Evolutionary conservation across 768 basidiomycete genomes (phyloP), one percentile per base, ranked within the genome.

Genomic region (Suillus bovinus): DNA sequence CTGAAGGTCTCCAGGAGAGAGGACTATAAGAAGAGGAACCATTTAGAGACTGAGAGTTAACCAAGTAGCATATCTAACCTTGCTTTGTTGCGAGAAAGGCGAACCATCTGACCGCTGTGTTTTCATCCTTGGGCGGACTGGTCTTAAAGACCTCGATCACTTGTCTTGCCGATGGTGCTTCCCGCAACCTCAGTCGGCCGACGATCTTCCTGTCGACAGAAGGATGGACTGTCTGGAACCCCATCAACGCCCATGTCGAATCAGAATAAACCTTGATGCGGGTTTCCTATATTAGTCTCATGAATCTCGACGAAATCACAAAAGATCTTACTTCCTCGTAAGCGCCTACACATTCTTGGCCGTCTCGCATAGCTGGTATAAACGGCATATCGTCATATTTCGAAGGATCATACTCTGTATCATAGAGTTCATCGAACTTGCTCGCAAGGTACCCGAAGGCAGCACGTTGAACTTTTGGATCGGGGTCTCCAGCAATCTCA

Each of bases 381-480:
- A 90, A 98, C 0, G 88, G 77, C 16, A 89, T 70, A 33, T 85
- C 76, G 5, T 77, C 73, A 64, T 84, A 89, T 11, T 79, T 64
- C 8, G 72, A 67, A 13, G 84, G 80, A 52, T 85, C 76, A 67
- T 89, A 89, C 44, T 81, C 73, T 17, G 9, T 39, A 5, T 72
- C 66, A 69, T 90, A 94, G 50, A 82, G 79, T 1, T 77, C 79
- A 1, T 76, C 69, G 24, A 87, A 77, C 68, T 96, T 87, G 58
- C 89, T 86, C 55, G 95, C 70, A 38, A 96, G 82, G 76, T 94
- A 96, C 53, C 84, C 83, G 41, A 96, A 77, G 1, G 93, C 93
- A n/a, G 76, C 72, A 5, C 77, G 66, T 13, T 84, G 84, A 34
- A 82, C 71, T 69, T 80, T 1, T 5, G 74, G 60, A 67, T 88